Conservation (phyloP, 2,329 filamentous ascomycete genomes). For the Trichophyton verrucosum region DNA sequence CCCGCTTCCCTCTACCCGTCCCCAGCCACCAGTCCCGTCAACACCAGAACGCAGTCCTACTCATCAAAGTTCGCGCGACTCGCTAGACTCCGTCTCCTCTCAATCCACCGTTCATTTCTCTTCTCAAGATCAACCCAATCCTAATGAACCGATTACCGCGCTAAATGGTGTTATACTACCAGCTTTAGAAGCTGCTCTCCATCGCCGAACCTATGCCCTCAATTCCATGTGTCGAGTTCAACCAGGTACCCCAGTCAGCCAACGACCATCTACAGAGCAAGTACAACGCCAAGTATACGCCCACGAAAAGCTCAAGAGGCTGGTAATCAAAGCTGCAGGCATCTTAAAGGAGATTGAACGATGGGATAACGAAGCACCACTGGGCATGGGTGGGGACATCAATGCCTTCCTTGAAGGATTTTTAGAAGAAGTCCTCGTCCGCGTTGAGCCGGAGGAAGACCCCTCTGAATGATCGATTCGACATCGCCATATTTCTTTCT, state of each 20-base stretch:
- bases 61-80: not conserved
- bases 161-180: constrained; percentile 86
- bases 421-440: constrained; percentile 81
- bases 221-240: constrained; percentile 28
- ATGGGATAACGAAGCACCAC: constrained; percentile 71
- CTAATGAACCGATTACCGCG: constrained; percentile 61
- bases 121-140: constrained; percentile 28
- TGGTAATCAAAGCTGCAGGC: constrained; percentile 71
- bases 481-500: not conserved
- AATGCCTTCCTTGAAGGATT: constrained; percentile 82
- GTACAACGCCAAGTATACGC: constrained; percentile 58
- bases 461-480: not conserved
- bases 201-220: constrained; percentile 54
- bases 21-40: constrained; percentile 3
- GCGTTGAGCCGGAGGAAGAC: constrained; percentile 78
- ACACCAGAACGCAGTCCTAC: not conserved
- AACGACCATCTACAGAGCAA: constrained; percentile 31
- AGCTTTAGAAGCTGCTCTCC: constrained; percentile 79
- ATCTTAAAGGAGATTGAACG: constrained; percentile 84
- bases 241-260: constrained; percentile 45
- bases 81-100: constrained; percentile 34
- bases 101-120: constrained; percentile 31
- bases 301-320: constrained; percentile 68
- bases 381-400: constrained; percentile 88
- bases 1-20: not conserved